Evolutionary conservation across 139 green algal genomes (phyloP).

Genomic region (Tetradesmus lagerheimii): DNA sequence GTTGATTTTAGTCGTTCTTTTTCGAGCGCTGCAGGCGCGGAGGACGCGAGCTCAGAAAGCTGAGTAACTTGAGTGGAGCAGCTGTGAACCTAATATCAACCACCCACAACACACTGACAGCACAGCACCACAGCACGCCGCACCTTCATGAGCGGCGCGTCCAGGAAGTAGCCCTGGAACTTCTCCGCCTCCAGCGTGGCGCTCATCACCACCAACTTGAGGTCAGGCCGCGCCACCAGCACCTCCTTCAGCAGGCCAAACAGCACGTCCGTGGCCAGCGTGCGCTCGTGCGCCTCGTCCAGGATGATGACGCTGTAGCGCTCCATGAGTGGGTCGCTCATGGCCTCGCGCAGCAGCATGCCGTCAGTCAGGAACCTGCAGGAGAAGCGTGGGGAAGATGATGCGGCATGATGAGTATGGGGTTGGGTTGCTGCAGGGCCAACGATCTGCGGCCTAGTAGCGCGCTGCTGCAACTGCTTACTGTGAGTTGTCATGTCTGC

Average conservation of each 20-base stretch:
- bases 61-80: too few relatives aligned
- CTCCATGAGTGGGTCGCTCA: conserved; percentile 91
- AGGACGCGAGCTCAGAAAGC: too few relatives aligned
- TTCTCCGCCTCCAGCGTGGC: conserved; percentile 99
- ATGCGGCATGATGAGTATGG: background rate
- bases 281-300: conserved; percentile 99
- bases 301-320: conserved; percentile 95
- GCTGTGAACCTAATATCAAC: too few relatives aligned
- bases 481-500: background rate
- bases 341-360: conserved; percentile 97
- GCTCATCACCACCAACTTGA: conserved; percentile 99
- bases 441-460: too few relatives aligned
- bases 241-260: conserved; percentile 98
- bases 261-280: conserved; percentile 98
- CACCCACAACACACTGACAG: too few relatives aligned
- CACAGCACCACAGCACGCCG: conserved; percentile 2
- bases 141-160: conserved; percentile 49
- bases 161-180: conserved; percentile 85
- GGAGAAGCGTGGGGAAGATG: background rate
- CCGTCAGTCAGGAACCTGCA: conserved; percentile 92
- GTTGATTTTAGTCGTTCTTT: too few relatives aligned
- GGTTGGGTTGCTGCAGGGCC: background rate
- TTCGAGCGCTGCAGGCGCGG: too few relatives aligned
- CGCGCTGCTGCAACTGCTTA: background rate
- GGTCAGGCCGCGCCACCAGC: conserved; percentile 86